These are phyloP conservation scores for Neurospora sp. DNA, from an alignment of 495 filamentous ascomycete genomes.

Conservation along the genomic window DNA sequence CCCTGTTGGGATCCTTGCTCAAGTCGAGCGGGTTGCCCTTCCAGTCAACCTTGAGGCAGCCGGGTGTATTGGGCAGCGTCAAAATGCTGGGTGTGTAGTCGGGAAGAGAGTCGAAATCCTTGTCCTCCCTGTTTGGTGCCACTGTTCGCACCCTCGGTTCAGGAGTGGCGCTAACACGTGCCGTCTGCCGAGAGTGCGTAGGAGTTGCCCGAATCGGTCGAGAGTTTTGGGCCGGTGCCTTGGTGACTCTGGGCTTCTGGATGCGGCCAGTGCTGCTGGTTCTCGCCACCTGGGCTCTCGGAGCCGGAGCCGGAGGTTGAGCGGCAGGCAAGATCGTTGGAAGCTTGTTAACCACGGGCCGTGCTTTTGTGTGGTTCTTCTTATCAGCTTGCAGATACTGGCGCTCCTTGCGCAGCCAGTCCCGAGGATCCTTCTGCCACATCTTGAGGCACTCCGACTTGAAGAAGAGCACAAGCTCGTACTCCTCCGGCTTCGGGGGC, in stretches of 20 bases:
- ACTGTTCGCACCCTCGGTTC: slow-evolving; percentile 33
- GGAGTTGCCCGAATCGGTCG: slow-evolving; percentile 24
- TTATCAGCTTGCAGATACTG: slow-evolving; percentile 45
- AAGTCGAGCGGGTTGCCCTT: slow-evolving; percentile 75
- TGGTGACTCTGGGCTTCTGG: slow-evolving; percentile 15
- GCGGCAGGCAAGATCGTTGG: slow-evolving; percentile 35
- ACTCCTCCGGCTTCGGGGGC: slow-evolving; percentile 61
- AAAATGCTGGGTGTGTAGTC: slow-evolving; percentile 68
- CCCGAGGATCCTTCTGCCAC: slow-evolving; percentile 47
- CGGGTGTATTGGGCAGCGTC: slow-evolving; percentile 48
- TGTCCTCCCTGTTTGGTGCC: slow-evolving; percentile 64
- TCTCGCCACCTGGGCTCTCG: slow-evolving; percentile 26
- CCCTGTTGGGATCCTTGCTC: slow-evolving; percentile 62
- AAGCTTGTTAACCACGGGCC: slow-evolving; percentile 16
- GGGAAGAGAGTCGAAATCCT: slow-evolving; percentile 67
- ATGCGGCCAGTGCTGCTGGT: slow-evolving; percentile 38
- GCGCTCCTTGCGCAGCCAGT: slow-evolving; percentile 55
- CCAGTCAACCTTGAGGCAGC: slow-evolving; percentile 78
- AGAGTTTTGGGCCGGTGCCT: slow-evolving; percentile 12
- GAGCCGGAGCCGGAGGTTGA: slow-evolving; percentile 21
- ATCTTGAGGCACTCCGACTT: slow-evolving; percentile 51
- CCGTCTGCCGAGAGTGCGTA: slow-evolving; percentile 11
- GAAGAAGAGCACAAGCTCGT: slow-evolving; percentile 56
- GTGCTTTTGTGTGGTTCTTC: slow-evolving; percentile 19
- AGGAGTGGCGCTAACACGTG: slow-evolving; percentile 37